Base-by-base conservation (phyloP, 2,329 filamentous ascomycete species). In the Didymella lethalis region DNA sequence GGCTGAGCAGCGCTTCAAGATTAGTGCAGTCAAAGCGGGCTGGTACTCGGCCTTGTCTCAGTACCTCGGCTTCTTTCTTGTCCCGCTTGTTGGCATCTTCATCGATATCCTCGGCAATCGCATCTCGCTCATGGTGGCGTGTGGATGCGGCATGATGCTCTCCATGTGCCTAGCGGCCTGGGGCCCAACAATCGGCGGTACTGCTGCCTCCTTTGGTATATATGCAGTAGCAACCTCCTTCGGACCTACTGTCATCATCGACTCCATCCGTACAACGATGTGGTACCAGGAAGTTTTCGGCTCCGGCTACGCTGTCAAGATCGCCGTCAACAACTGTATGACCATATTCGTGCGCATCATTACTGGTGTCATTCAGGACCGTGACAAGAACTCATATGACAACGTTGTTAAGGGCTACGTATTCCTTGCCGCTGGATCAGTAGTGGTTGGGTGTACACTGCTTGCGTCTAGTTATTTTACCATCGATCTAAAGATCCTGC, bases 251-350 rank as follows among this genome's bases (percentile, higher is more conserved):
- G 78, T 82, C 3, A 85, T 88, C 57, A 86, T 88, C 51, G 86
- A 88, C 66, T 79, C 83, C 23, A 85, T 88, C 26, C 83, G 86
- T 16, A 87, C 86, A 0, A 81, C 81, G 0, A 82, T 88, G 71
- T 87, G 84, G 83, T 79, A 86, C 26, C 83, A 85, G 55, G 83
- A 83, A 2, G 83, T 86, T 0, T 88, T 88, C 57, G 86, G 86
- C 0, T 83, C 84, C 0, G 86, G 83, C 0, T 88, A 88, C 59
- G 80, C 84, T 0, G 72, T 87, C 55, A 88, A 88, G 58, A 82
- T 88, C 34, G 83, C 83, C 23, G 84, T 87, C 67, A 88, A 88
- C 67, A 88, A 88, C 69, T 83, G 81, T 29, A 87, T 87, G 84
- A 86, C 80, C 58, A 86, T 88, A 58, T 84, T 88, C 51, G 77